A percentile compares a stretch with the other conserved stretches of the same genome.
These are phyloP conservation scores for Kodamaea kakaduensis DNA, from an alignment of 805 yeast species.

Conservation along the genomic window DNA sequence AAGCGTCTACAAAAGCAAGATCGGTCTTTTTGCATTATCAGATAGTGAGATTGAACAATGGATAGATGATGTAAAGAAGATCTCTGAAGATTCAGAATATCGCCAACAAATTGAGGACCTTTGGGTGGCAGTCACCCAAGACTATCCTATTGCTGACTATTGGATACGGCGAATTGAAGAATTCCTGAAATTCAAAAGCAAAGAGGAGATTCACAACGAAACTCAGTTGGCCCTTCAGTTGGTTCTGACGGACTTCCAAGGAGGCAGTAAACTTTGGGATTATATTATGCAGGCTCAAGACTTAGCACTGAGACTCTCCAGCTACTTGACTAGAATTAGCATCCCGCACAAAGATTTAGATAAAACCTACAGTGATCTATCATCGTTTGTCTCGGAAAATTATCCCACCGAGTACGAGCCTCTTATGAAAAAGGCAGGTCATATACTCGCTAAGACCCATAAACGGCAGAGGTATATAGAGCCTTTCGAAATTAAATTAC, in stretches of 20 bases:
- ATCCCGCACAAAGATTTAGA: constrained; percentile 41
- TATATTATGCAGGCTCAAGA: constrained; percentile 6
- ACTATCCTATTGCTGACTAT: constrained; percentile 3
- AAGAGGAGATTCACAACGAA: background rate
- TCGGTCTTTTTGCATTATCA: background rate
- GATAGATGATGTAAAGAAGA: background rate
- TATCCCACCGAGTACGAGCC: constrained; percentile 26
- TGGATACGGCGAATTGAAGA: constrained; percentile 2
- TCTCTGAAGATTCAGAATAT: background rate
- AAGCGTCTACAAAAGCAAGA: constrained; percentile 1
- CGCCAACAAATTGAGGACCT: constrained; percentile 1
- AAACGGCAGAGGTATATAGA: constrained; percentile 30
- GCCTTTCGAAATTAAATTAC: constrained; percentile 25
- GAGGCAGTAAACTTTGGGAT: constrained; percentile 21
- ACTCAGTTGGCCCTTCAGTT: constrained; percentile 1
- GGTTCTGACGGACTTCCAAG: constrained; percentile 20
- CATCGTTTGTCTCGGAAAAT: constrained; percentile 35
- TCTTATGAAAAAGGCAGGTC: constrained; percentile 35
- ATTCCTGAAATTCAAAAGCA: background rate
- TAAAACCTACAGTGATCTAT: constrained; percentile 36
- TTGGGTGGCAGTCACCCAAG: background rate
- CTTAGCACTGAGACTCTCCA: background rate
- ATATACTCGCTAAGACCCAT: constrained; percentile 27
- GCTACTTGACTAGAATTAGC: constrained; percentile 30
- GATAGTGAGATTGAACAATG: constrained; percentile 1